phyloP scores from a whole-genome alignment of 1,284 basidiomycete genomes.

The Ganoderma sp. region DNA sequence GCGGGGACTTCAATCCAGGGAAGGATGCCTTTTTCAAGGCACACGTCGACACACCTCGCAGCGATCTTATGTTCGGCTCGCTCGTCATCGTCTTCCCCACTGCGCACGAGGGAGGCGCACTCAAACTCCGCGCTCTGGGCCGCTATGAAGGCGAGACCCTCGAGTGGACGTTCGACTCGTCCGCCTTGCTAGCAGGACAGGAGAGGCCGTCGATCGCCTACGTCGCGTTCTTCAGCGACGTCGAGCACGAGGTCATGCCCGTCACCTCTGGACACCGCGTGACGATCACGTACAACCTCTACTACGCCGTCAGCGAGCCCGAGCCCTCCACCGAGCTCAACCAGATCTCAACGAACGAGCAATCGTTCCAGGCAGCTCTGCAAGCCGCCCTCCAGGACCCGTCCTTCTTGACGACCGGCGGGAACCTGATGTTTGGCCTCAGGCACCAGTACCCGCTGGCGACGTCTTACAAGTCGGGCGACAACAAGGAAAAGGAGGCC shows the following conservation, averaged over 20 bases:
- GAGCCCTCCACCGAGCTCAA: not conserved
- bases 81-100: constrained; percentile 51
- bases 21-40: constrained; percentile 38
- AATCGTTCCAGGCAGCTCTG: constrained; percentile 27
- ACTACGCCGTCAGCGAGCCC: constrained; percentile 27
- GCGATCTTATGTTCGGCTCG: constrained; percentile 45
- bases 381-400: constrained; percentile 36
- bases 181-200: constrained; percentile 26
- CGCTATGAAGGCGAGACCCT: constrained; percentile 10
- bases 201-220: constrained; percentile 39
- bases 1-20: constrained; percentile 7
- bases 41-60: constrained; percentile 37
- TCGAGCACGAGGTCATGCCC: constrained; percentile 51
- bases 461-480: not conserved
- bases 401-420: constrained; percentile 41
- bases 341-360: constrained; percentile 5
- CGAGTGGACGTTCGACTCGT: constrained; percentile 42
- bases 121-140: constrained; percentile 43
- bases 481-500: not conserved
- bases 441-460: constrained; percentile 41
- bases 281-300: constrained; percentile 51
- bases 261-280: constrained; percentile 48
- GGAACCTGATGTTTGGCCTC: constrained; percentile 46
- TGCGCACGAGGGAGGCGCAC: constrained; percentile 46
- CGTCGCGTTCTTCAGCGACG: constrained; percentile 50